Evolutionary conservation across 768 basidiomycete species (phyloP).

Genomic region (Termitomyces bulborhizus): DNA sequence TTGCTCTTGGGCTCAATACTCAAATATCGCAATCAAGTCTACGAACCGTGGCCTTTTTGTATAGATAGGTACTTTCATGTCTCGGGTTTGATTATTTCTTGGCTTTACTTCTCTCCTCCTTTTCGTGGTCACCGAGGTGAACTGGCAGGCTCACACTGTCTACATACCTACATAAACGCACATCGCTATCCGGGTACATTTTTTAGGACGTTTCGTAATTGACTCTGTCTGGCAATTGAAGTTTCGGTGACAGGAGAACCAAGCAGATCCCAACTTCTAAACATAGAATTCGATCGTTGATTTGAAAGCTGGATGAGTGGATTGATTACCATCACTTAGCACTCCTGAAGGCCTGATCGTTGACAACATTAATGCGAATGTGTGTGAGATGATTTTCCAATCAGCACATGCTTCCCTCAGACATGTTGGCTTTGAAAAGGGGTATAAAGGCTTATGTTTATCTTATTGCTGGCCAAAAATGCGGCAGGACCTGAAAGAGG

Average conservation of each 20-base stretch:
- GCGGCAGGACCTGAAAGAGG: no score
- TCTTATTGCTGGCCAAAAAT: no score
- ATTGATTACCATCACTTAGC: no score
- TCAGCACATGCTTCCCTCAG: no score
- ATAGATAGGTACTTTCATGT: neutral
- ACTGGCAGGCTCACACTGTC: neutral
- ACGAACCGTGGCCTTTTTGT: constrained; percentile 3
- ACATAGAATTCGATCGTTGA: no score
- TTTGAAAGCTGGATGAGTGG: no score
- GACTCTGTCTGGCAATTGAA: neutral
- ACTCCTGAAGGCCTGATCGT: no score
- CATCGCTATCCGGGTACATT: constrained; percentile 9
- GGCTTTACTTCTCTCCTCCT: neutral
- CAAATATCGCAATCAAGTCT: neutral
- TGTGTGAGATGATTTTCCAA: no score
- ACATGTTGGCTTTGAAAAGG: no score
- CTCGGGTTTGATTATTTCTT: neutral
- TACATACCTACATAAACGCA: neutral
- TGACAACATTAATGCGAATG: no score
- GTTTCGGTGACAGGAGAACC: neutral
- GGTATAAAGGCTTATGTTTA: no score
- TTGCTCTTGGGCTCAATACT: constrained; percentile 5
- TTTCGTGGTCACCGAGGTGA: neutral
- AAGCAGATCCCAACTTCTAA: no score
- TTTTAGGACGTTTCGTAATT: constrained; percentile 1